Evolutionary conservation across 371 early-diverging fungal species (phyloP).

Genomic region (Batrachochytrium dendrobatidis): DNA sequence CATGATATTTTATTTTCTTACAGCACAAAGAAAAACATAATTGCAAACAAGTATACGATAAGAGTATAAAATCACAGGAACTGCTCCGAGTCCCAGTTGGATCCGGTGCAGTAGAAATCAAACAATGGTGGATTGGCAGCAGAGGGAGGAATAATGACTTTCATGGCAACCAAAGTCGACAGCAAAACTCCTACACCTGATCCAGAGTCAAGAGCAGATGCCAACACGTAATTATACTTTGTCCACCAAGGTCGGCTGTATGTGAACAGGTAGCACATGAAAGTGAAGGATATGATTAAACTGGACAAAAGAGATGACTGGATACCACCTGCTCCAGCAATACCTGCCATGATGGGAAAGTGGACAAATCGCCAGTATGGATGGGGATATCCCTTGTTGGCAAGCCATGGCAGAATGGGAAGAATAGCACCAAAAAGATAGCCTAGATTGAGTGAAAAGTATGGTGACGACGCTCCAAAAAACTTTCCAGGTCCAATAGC

Average conservation of each 20-base stretch:
- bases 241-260: constrained; percentile 14
- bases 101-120: no score
- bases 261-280: constrained; percentile 12
- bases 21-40: no score
- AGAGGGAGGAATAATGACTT: no score
- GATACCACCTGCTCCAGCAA: no score
- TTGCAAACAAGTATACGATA: no score
- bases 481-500: constrained; percentile 42
- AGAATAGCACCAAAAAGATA: constrained; percentile 42
- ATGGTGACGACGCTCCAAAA: constrained; percentile 38
- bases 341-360: constrained; percentile 23
- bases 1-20: no score
- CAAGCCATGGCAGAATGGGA: constrained; percentile 39
- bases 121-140: no score
- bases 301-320: constrained; percentile 4
- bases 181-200: constrained; percentile 8
- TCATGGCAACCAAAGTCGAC: background rate
- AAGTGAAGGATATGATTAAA: constrained; percentile 10
- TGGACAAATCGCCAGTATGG: constrained; percentile 27
- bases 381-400: constrained; percentile 36
- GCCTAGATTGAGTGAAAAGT: constrained; percentile 24
- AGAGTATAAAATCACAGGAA: no score
- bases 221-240: constrained; percentile 12
- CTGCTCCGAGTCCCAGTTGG: no score
- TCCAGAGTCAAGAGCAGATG: constrained; percentile 15